A percentile compares a stretch with the other conserved stretches of the same genome.
These are phyloP conservation scores for Chalciporus pseudorubinellus DNA, from an alignment of 768 basidiomycete genomes.

Conservation along the genomic window DNA sequence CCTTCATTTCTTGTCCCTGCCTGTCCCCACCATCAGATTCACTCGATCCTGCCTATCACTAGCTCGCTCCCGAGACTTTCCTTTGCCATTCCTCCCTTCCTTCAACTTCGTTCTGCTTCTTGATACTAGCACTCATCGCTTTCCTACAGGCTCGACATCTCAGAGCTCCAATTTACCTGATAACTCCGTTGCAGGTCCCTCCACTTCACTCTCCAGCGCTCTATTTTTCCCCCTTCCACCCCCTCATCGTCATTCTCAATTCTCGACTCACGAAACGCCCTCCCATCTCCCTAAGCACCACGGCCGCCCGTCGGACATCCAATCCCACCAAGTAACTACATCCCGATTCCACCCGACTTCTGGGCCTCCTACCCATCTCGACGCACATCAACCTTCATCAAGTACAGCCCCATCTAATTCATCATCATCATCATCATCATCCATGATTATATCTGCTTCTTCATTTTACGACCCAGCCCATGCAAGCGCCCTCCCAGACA, in stretches of 20 bases:
- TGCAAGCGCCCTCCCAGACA: constrained; percentile 32
- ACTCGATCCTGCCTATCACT: constrained; percentile 9
- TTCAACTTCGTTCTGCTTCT: neutral
- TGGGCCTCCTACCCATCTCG: neutral
- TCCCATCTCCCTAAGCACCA: neutral
- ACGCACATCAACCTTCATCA: neutral
- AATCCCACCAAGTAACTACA: neutral
- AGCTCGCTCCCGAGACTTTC: neutral
- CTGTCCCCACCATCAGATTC: constrained; percentile 9
- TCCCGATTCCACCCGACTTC: constrained; percentile 4
- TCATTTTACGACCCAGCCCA: constrained; percentile 53
- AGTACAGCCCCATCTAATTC: neutral
- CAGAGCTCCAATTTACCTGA: constrained; percentile 1
- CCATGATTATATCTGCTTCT: constrained; percentile 55
- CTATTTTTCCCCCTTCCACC: neutral
- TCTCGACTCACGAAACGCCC: neutral
- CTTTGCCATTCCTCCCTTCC: neutral
- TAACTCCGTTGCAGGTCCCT: neutral
- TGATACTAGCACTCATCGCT: constrained; percentile 2
- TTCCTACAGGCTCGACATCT: constrained; percentile 7
- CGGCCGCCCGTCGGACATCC: neutral
- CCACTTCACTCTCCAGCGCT: neutral
- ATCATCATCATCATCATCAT: constrained; percentile 2
- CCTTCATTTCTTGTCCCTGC: constrained; percentile 6
- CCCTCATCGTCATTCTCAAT: neutral